A percentile compares a stretch with the other conserved stretches of the same genome.
Evolutionary conservation across 306 rosid species (phyloP).

Genomic region (Neltuma alba): DNA sequence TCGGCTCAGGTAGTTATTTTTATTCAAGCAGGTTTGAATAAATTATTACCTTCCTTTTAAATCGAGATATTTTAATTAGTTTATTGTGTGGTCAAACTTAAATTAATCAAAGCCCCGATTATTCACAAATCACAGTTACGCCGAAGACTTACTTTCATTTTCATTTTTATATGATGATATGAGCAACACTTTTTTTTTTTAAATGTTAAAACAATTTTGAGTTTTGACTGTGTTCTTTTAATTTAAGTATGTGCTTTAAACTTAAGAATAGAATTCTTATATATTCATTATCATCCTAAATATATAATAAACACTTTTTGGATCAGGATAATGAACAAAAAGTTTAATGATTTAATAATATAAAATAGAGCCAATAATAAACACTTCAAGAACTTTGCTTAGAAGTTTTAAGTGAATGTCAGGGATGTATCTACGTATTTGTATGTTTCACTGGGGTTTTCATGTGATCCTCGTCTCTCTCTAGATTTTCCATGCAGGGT

Average conservation of each 20-base stretch:
- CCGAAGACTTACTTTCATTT: background rate
- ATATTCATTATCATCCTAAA: background rate
- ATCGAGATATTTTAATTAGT: background rate
- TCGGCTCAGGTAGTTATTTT: background rate
- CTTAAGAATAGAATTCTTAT: background rate
- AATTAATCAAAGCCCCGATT: background rate
- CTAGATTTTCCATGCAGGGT: slow-evolving; percentile 35
- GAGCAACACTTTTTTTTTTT: background rate
- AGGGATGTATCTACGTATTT: slow-evolving; percentile 11
- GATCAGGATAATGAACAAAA: too few relatives aligned
- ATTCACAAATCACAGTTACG: background rate
- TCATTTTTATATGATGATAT: background rate
- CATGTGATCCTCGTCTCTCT: slow-evolving; percentile 54
- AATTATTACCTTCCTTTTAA: background rate
- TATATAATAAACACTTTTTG: too few relatives aligned
- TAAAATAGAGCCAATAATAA: background rate
- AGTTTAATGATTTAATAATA: too few relatives aligned
- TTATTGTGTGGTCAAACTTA: background rate
- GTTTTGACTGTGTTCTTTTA: background rate
- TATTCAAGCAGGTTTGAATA: background rate
- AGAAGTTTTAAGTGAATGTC: background rate
- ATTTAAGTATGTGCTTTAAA: background rate
- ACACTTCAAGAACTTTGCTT: background rate
- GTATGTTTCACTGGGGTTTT: slow-evolving; percentile 12
- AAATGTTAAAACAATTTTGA: background rate